Evolutionary conservation across 129 eudicot species (phyloP), one percentile per base, ranked within the genome.

Genomic region (Smallanthus sonchifolius): DNA sequence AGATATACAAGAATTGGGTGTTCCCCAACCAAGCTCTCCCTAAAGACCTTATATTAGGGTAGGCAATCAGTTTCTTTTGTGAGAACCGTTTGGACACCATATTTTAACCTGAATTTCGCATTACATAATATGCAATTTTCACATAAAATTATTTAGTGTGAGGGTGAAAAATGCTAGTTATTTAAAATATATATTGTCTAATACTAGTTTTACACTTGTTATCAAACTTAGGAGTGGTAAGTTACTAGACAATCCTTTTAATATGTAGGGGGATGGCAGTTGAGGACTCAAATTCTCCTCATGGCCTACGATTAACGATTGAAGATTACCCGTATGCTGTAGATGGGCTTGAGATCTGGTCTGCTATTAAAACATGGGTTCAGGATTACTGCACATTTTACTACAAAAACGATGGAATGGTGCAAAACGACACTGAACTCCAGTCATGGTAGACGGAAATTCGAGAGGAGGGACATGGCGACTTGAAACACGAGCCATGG

Each of bases 261-360:
- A 28, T 42, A 5, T 24, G 30, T 24, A 24, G 30, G 30, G 30
- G 30, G 30, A 24, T 24, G 30, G 30, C 30, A 24, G 30, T 88
- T 43, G 80, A 79, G 65, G 94, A 85, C 70, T 2, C 84, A 0
- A 40, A 36, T 32, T 6, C 66, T 10, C 84, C 84, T 36, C 63
- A 81, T 56, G 94, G 94, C 47, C 43, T 83, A 11, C 82, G 74
- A 24, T 77, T 88, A 55, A 60, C 75, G 7, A 81, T 83, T 17
- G 81, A 88, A 64, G 92, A 87, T 69, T 87, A 87, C 78, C 89
- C 89, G 0, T 88, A 72, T 56, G 90, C 90, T 1, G 86, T 80
- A 3, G 94, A 88, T 44, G 87, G 87, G 54, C 87, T 88, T 9
- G 67, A 82, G 32, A 83, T 88, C 37, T 88, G 94, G 94, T 24